Evolutionary conservation across 2,329 filamentous ascomycete genomes (phyloP).

Genomic region (Rhynchosporium agropyri): DNA sequence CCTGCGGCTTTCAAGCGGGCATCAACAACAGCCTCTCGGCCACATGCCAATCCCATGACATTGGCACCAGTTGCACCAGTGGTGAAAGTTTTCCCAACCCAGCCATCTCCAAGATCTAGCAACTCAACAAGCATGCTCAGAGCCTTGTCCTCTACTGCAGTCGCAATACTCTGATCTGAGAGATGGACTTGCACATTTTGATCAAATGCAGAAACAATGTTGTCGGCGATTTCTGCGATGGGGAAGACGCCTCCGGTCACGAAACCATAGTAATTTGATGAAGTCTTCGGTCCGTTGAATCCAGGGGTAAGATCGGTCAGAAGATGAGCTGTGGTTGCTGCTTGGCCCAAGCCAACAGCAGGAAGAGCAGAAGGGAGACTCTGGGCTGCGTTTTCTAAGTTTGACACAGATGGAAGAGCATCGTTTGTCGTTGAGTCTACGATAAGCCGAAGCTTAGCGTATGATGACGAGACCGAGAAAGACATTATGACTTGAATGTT

Average conservation of each 20-base stretch:
- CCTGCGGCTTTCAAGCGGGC: constrained; percentile 41
- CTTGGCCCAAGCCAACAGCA: constrained; percentile 47
- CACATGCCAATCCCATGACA: constrained; percentile 67
- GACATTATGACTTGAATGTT: constrained; percentile 23
- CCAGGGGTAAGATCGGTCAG: constrained; percentile 48
- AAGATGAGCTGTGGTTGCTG: constrained; percentile 48
- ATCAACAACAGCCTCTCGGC: constrained; percentile 66
- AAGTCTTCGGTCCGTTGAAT: constrained; percentile 41
- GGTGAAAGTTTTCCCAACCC: constrained; percentile 79
- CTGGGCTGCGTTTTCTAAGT: constrained; percentile 30
- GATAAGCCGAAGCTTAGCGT: constrained; percentile 30
- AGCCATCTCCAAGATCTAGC: constrained; percentile 59
- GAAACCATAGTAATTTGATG: constrained; percentile 75
- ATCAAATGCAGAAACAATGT: constrained; percentile 78
- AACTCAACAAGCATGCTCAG: constrained; percentile 70
- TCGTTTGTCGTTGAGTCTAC: constrained; percentile 32
- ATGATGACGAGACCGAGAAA: constrained; percentile 36
- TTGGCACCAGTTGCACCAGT: constrained; percentile 72
- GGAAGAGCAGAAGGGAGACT: constrained; percentile 45
- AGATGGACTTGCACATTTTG: constrained; percentile 86
- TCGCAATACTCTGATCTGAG: constrained; percentile 72
- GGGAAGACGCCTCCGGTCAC: constrained; percentile 82
- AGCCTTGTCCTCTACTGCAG: constrained; percentile 74
- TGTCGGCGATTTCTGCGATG: constrained; percentile 79
- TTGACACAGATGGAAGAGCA: constrained; percentile 33